These are phyloP conservation scores for Cucurbitaria berberidis DNA, from an alignment of 2,329 filamentous ascomycete genomes.

Conservation along the genomic window DNA sequence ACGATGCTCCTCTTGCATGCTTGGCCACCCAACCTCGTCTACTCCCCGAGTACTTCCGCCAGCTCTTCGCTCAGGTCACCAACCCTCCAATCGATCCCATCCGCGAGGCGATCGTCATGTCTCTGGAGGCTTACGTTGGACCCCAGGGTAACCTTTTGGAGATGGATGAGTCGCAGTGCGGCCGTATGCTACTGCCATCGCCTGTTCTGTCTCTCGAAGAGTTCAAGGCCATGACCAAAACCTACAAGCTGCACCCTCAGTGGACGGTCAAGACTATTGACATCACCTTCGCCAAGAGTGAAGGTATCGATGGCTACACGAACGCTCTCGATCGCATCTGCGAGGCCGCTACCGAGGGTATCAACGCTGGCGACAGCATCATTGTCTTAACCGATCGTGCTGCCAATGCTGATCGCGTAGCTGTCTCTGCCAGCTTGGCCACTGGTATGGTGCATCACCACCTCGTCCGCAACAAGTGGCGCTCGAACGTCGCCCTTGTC, in stretches of 20 bases:
- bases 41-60: slow-evolving; percentile 95
- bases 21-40: slow-evolving; percentile 87
- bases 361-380: slow-evolving; percentile 82
- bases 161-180: slow-evolving; percentile 90
- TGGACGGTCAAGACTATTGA: slow-evolving; percentile 93
- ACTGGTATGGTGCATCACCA: slow-evolving; percentile 96
- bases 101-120: slow-evolving; percentile 97
- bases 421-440: slow-evolving; percentile 84
- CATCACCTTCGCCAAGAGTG: slow-evolving; percentile 87
- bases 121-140: slow-evolving; percentile 92
- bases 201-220: slow-evolving; percentile 88
- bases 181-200: slow-evolving; percentile 82
- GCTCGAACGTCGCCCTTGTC: slow-evolving; percentile 83
- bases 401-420: slow-evolving; percentile 78
- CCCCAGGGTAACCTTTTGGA: slow-evolving; percentile 94
- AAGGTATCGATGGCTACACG: slow-evolving; percentile 83
- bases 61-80: slow-evolving; percentile 96
- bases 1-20: slow-evolving; percentile 91
- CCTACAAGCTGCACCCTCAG: slow-evolving; percentile 71
- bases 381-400: slow-evolving; percentile 90
- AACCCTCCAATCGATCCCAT: slow-evolving; percentile 98
- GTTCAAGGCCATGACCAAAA: slow-evolving; percentile 85
- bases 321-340: slow-evolving; percentile 89
- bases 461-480: slow-evolving; percentile 93
- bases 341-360: slow-evolving; percentile 80